These are phyloP conservation scores for Spizellomyces punctatus DNA, from an alignment of 192 early-diverging fungal genomes.

Conservation along the genomic window DNA sequence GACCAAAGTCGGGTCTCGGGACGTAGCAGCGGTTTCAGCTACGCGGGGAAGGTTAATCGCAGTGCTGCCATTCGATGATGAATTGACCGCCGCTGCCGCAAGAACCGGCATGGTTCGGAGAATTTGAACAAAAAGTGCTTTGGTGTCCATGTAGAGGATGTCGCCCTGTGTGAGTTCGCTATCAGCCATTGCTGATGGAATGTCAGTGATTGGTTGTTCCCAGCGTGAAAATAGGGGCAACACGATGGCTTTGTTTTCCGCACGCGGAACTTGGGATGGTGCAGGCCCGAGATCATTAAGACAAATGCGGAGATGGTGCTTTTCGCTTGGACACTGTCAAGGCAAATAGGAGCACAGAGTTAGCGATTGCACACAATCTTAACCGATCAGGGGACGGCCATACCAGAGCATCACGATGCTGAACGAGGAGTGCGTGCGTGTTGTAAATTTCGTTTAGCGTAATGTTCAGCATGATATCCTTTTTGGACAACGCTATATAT, in stretches of 20 bases:
- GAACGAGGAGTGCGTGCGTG: slow-evolving; percentile 80
- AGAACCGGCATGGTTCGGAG: slow-evolving; percentile 86
- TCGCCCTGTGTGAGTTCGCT: slow-evolving; percentile 92
- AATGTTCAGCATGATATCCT: slow-evolving; percentile 85
- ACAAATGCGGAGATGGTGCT: slow-evolving; percentile 78
- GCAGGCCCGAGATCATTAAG: slow-evolving; percentile 77
- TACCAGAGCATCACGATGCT: slow-evolving; percentile 79
- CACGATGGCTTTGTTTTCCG: slow-evolving; percentile 74
- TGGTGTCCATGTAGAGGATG: slow-evolving; percentile 94
- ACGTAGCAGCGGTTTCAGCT: slow-evolving; percentile 84
- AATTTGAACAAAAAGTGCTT: slow-evolving; percentile 90
- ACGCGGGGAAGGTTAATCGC: slow-evolving; percentile 70
- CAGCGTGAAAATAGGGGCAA: slow-evolving; percentile 79
- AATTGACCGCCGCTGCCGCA: slow-evolving; percentile 34
- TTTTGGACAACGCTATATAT: slow-evolving; percentile 93
- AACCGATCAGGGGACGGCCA: too few species aligned
- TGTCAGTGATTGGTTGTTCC: slow-evolving; percentile 78
- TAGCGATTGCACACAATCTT: too few species aligned
- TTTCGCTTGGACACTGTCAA: slow-evolving; percentile 56
- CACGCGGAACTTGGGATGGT: slow-evolving; percentile 75
- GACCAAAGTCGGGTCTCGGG: slow-evolving; percentile 84
- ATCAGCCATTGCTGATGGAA: slow-evolving; percentile 62
- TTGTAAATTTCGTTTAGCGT: slow-evolving; percentile 95
- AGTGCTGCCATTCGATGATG: background rate
- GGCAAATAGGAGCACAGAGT: slow-evolving; percentile 2